Evolutionary conservation across 225 moss, liverwort and hornwort genomes (phyloP).

Genomic region (Anthoceros angustus): DNA sequence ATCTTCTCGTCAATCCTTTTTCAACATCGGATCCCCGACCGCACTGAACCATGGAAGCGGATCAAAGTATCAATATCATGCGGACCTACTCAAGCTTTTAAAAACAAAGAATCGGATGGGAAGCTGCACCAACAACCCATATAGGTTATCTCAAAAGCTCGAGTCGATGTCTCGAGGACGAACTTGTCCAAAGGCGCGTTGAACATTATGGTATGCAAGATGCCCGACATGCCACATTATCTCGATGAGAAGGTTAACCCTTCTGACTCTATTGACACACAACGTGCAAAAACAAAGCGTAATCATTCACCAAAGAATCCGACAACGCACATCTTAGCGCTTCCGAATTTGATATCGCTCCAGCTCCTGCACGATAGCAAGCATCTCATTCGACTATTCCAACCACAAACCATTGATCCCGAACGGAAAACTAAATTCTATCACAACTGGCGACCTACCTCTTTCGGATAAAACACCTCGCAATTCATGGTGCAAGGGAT

Average conservation of each 20-base stretch:
- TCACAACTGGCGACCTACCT: slow-evolving; percentile 26
- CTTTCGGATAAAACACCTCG: slow-evolving; percentile 76
- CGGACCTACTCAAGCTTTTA: not conserved
- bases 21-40: slow-evolving; percentile 76
- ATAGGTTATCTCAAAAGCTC: slow-evolving; percentile 83
- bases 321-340: slow-evolving; percentile 52
- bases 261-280: not conserved
- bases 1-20: slow-evolving; percentile 96
- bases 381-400: not conserved
- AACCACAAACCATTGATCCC: not conserved
- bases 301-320: not conserved
- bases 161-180: slow-evolving; percentile 70
- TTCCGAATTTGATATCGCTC: slow-evolving; percentile 95
- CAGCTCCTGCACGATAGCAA: slow-evolving; percentile 49
- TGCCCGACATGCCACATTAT: slow-evolving; percentile 15
- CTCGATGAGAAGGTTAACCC: not conserved
- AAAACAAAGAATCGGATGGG: not conserved
- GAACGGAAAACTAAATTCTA: not conserved
- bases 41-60: slow-evolving; percentile 22
- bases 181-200: slow-evolving; percentile 71
- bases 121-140: slow-evolving; percentile 15
- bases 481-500: slow-evolving; percentile 46
- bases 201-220: slow-evolving; percentile 77
- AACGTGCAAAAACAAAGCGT: not conserved
- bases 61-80: not conserved